Evolutionary conservation across 495 filamentous ascomycete genomes (phyloP).

Genomic region (Neurospora discreta): DNA sequence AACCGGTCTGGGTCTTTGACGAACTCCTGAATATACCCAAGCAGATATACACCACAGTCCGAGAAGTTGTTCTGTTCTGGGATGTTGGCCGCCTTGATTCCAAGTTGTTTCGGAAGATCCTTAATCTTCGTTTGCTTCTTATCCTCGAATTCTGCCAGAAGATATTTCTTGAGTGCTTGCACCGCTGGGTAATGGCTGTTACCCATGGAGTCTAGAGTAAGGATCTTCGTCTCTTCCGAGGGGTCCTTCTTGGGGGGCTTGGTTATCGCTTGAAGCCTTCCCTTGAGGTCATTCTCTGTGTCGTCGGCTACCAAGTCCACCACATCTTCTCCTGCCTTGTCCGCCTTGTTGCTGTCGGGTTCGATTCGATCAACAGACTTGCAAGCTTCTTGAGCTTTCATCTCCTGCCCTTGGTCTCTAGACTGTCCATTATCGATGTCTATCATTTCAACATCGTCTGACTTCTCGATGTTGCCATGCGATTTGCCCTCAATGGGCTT

Average conservation of each 20-base stretch:
- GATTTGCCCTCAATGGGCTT: not conserved
- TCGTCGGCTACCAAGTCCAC: not conserved
- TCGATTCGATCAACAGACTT: not conserved
- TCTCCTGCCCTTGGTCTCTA: not conserved
- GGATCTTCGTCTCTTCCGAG: slow-evolving; percentile 50
- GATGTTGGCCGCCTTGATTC: slow-evolving; percentile 57
- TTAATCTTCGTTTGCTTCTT: slow-evolving; percentile 53
- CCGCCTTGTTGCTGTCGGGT: not conserved
- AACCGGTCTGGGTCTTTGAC: slow-evolving; percentile 57
- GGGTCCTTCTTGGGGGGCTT: slow-evolving; percentile 24
- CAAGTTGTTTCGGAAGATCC: slow-evolving; percentile 37
- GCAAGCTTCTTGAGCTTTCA: not conserved
- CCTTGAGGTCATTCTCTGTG: not conserved
- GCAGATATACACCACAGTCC: slow-evolving; percentile 80
- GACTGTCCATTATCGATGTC: not conserved
- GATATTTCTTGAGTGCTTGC: slow-evolving; percentile 61
- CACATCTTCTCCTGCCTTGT: not conserved
- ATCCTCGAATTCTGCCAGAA: slow-evolving; percentile 56
- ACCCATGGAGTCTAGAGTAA: slow-evolving; percentile 82
- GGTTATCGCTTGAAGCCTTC: not conserved
- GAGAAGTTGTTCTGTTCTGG: slow-evolving; percentile 75
- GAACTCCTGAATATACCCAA: slow-evolving; percentile 77
- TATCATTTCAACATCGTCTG: not conserved
- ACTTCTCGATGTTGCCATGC: not conserved
- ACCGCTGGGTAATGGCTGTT: slow-evolving; percentile 47